A percentile compares a stretch with the other conserved stretches of the same genome.
Evolutionary conservation across 768 basidiomycete species (phyloP).

Genomic region (Psilocybe cubensis): DNA sequence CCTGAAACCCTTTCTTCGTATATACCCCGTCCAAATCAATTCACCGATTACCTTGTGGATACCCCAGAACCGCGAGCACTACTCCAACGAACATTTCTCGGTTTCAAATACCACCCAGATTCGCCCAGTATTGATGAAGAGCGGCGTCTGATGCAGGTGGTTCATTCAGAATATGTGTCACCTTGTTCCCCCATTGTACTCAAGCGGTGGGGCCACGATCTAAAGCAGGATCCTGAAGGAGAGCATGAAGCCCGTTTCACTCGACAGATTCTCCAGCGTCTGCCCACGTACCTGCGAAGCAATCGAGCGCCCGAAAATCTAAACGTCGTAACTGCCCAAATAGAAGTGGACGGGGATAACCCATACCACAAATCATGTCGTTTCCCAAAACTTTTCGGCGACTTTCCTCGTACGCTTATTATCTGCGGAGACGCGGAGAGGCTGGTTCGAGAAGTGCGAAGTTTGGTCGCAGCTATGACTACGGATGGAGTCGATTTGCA

Average conservation of each 20-base stretch:
- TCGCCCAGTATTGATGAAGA: constrained; percentile 28
- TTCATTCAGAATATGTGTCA: constrained; percentile 45
- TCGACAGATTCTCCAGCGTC: constrained; percentile 18
- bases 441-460: constrained; percentile 49
- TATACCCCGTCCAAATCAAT: constrained; percentile 50
- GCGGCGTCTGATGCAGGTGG: constrained; percentile 34
- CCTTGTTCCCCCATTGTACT: constrained; percentile 43
- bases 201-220: constrained; percentile 39
- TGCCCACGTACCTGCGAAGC: constrained; percentile 17
- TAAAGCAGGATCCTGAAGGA: constrained; percentile 34
- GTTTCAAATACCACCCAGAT: constrained; percentile 31
- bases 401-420: constrained; percentile 48
- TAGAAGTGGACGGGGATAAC: constrained; percentile 14
- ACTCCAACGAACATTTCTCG: constrained; percentile 57
- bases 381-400: constrained; percentile 45
- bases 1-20: constrained; percentile 52
- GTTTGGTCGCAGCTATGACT: constrained; percentile 41
- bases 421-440: constrained; percentile 56
- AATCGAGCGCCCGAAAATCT: constrained; percentile 20
- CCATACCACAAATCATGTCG: constrained; percentile 25
- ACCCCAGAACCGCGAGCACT: constrained; percentile 56
- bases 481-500: constrained; percentile 39
- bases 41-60: constrained; percentile 55
- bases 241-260: constrained; percentile 26
- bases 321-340: constrained; percentile 10